Evolutionary conservation across 495 filamentous ascomycete species (phyloP).

Genomic region (Staphylotrichum longicolle): DNA sequence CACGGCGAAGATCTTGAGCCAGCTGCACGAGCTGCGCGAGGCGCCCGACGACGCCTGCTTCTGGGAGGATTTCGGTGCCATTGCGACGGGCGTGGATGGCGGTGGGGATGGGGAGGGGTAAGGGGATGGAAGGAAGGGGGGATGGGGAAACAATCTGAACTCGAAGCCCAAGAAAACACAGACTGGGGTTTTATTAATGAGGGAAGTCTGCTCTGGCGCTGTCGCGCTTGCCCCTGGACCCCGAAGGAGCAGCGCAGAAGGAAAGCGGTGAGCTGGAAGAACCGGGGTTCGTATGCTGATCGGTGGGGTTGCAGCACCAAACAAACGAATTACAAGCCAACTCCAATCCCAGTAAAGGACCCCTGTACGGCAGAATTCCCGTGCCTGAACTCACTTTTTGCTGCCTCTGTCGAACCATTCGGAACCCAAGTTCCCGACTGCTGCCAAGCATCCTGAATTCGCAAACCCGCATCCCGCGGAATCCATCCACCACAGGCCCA

Average conservation of each 20-base stretch:
- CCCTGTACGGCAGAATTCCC: slow-evolving; percentile 4
- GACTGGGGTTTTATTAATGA: neutral
- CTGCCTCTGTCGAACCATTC: slow-evolving; percentile 19
- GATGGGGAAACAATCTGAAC: slow-evolving; percentile 1
- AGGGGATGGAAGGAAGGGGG: slow-evolving; percentile 2
- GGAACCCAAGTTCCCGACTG: slow-evolving; percentile 16
- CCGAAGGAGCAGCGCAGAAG: slow-evolving; percentile 1
- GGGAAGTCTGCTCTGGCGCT: neutral
- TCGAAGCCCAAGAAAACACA: neutral
- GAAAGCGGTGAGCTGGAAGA: slow-evolving; percentile 6
- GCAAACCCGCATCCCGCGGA: slow-evolving; percentile 7
- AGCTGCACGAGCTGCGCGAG: slow-evolving; percentile 32
- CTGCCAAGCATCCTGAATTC: slow-evolving; percentile 15
- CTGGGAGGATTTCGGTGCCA: slow-evolving; percentile 25
- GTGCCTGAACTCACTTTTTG: neutral
- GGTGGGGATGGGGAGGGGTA: slow-evolving; percentile 4
- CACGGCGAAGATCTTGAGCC: slow-evolving; percentile 58
- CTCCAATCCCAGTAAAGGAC: neutral
- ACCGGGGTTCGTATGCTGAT: neutral
- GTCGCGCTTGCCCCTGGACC: neutral
- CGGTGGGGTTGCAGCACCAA: neutral
- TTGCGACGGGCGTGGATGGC: slow-evolving; percentile 14
- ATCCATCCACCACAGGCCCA: neutral
- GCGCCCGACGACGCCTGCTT: slow-evolving; percentile 17
- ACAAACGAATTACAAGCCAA: neutral